Percentiles rank a stretch among this genome's conserved stretches.
These are phyloP conservation scores for Fusarium verticillioides DNA, from an alignment of 2,329 filamentous ascomycete species.

Conservation along the genomic window DNA sequence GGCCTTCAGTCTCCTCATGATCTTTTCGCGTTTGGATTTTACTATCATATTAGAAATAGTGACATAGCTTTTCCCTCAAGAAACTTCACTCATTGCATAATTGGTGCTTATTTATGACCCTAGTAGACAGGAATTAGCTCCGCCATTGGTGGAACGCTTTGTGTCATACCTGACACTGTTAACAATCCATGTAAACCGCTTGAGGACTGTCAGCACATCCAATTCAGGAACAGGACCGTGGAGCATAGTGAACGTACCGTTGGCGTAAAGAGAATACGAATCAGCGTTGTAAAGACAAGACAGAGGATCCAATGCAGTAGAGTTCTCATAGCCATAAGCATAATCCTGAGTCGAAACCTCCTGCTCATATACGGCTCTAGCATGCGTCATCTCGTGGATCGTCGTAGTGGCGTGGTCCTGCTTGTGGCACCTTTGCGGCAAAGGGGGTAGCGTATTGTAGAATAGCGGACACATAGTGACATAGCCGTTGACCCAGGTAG, in stretches of 20 bases:
- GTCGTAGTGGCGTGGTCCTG: conserved; percentile 37
- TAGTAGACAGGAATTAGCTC: rapidly evolving
- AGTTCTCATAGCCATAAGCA: conserved; percentile 36
- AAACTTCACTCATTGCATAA: no score
- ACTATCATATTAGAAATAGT: neutral
- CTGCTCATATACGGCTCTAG: conserved; percentile 25
- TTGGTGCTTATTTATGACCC: rapidly evolving
- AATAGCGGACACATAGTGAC: conserved; percentile 33
- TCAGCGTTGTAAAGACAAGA: conserved; percentile 34
- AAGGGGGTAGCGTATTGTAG: conserved; percentile 18
- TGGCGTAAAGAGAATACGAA: conserved; percentile 32
- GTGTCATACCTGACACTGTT: neutral
- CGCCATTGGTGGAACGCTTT: rapidly evolving
- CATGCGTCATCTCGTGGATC: conserved; percentile 38
- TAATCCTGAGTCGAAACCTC: conserved; percentile 28
- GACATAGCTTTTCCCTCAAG: neutral
- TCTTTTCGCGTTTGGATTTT: neutral
- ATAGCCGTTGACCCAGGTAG: conserved; percentile 35
- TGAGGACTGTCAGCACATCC: neutral
- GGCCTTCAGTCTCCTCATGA: neutral
- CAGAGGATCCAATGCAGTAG: conserved; percentile 25
- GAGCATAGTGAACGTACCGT: conserved; percentile 1
- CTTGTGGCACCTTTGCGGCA: conserved; percentile 30
- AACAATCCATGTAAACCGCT: conserved; percentile 24
- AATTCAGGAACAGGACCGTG: rapidly evolving